These are phyloP conservation scores for Podaxis mareebaensis DNA, from an alignment of 768 basidiomycete species.

Conservation along the genomic window DNA sequence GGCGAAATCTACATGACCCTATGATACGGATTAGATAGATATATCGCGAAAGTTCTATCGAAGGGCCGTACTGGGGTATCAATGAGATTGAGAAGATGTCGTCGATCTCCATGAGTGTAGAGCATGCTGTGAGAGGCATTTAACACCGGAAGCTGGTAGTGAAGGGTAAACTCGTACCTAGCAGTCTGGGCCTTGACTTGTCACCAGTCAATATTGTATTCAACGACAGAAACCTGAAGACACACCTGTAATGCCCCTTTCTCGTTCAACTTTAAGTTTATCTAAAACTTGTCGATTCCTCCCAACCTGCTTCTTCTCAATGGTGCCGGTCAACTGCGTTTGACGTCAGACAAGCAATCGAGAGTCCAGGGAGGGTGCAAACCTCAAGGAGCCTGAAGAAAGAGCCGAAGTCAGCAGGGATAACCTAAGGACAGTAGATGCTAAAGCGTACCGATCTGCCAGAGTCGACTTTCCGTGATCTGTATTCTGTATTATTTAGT, in stretches of 20 bases:
- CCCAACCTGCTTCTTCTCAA: slow-evolving; percentile 61
- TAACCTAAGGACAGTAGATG: slow-evolving; percentile 13
- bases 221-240: slow-evolving; percentile 1
- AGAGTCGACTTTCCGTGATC: slow-evolving; percentile 97
- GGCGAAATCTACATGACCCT: slow-evolving; percentile 98
- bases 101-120: slow-evolving; percentile 51
- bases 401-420: slow-evolving; percentile 6
- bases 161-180: slow-evolving; percentile 45
- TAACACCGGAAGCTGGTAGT: slow-evolving; percentile 7
- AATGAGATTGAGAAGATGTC: slow-evolving; percentile 87
- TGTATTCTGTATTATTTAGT: slow-evolving; percentile 25
- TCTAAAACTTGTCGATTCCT: slow-evolving; percentile 86
- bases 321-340: slow-evolving; percentile 83
- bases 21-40: slow-evolving; percentile 1
- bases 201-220: slow-evolving; percentile 10
- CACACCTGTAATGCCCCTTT: slow-evolving; percentile 92
- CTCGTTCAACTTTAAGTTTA: slow-evolving; percentile 95
- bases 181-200: slow-evolving; percentile 95
- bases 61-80: slow-evolving; percentile 78
- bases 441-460: slow-evolving; percentile 68
- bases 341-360: slow-evolving; percentile 18
- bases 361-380: slow-evolving; percentile 16
- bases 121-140: slow-evolving; percentile 65
- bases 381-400: slow-evolving; percentile 71
- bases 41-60: not conserved